Evolutionary conservation across 2,329 filamentous ascomycete species (phyloP).

Genomic region (Allantophomopsis cytisporea): DNA sequence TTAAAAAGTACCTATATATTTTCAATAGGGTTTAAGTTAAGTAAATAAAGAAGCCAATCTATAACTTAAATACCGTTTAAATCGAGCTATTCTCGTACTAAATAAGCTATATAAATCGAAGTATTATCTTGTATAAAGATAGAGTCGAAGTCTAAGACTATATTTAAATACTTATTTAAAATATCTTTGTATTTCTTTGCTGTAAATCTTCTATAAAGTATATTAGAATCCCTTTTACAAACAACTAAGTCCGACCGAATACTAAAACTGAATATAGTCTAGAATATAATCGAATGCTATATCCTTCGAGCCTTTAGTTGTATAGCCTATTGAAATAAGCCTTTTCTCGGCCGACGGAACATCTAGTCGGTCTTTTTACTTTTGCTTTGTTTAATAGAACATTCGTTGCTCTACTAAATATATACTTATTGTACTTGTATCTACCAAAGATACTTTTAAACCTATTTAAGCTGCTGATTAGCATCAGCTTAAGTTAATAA

Average conservation of each 20-base stretch:
- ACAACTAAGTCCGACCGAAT: background rate
- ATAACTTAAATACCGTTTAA: background rate
- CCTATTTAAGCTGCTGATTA: no score
- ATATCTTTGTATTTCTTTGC: background rate
- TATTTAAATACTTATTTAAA: background rate
- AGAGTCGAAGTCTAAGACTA: background rate
- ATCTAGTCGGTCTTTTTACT: no score
- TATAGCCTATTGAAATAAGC: no score
- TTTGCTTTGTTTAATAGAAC: no score
- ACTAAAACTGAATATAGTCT: no score
- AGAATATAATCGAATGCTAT: no score
- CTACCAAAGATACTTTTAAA: no score
- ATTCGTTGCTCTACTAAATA: no score
- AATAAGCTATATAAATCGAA: background rate
- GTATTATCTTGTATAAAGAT: constrained; percentile 1
- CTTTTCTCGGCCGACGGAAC: no score
- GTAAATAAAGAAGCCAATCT: constrained; percentile 1
- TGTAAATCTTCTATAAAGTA: background rate
- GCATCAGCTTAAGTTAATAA: no score
- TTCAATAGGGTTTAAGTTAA: constrained; percentile 2
- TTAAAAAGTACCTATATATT: constrained; percentile 1
- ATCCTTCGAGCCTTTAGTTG: no score
- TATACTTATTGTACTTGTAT: no score
- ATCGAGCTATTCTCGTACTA: background rate
- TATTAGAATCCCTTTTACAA: background rate